Percentiles rank a stretch among this genome's conserved stretches.
phyloP scores from a whole-genome alignment of 2,329 filamentous ascomycete genomes.

The Aureobasidium sp. region DNA sequence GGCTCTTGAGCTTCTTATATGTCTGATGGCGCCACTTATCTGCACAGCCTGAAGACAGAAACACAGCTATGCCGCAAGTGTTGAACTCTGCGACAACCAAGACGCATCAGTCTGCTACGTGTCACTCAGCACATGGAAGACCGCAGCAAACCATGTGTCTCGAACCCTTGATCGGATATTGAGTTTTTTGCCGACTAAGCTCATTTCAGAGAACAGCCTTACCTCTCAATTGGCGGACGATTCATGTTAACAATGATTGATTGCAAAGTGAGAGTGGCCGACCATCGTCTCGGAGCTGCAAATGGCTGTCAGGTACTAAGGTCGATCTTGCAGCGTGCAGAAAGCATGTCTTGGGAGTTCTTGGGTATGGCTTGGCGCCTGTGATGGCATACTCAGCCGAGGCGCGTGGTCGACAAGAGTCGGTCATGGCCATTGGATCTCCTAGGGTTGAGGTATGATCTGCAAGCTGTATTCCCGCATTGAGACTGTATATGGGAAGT shows the following conservation, averaged over 20 bases:
- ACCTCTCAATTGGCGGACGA: neutral
- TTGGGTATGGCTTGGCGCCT: neutral
- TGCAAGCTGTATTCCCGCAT: neutral
- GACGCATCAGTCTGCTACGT: neutral
- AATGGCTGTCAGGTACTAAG: constrained; percentile 3
- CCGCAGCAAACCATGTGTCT: constrained; percentile 7
- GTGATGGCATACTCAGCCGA: constrained; percentile 9
- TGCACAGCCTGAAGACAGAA: neutral
- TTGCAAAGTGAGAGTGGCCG: neutral
- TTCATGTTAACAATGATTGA: neutral
- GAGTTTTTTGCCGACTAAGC: neutral
- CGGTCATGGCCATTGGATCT: neutral
- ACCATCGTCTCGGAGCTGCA: neutral
- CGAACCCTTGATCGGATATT: neutral
- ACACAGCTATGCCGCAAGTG: neutral
- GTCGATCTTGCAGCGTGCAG: neutral
- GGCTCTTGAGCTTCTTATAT: neutral
- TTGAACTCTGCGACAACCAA: neutral
- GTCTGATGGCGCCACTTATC: neutral
- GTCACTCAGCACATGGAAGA: neutral
- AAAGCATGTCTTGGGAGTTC: neutral
- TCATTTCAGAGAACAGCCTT: neutral
- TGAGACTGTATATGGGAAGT: no score
- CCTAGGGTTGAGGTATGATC: neutral
- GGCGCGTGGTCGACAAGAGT: neutral